These are phyloP conservation scores for Capsicum baccatum DNA, from an alignment of 257 asterid genomes.

Conservation along the genomic window DNA sequence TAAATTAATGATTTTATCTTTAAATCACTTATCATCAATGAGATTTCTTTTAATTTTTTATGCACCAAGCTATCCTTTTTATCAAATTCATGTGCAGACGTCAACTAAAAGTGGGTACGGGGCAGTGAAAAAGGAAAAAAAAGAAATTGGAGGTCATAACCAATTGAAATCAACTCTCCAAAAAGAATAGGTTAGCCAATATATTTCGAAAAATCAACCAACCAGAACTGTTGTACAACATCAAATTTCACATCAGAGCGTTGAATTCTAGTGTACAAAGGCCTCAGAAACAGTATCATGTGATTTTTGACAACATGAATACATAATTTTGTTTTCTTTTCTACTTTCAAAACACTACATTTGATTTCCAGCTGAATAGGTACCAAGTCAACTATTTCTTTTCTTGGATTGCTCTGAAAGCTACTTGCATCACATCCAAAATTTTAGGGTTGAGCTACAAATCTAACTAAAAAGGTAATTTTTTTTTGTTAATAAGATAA, in stretches of 20 bases:
- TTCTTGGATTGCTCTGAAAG: constrained; percentile 21
- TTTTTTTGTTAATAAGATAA: too few species aligned
- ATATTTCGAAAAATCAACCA: too few species aligned
- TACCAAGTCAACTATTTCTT: neutral
- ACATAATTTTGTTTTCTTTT: neutral
- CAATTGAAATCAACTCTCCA: too few species aligned
- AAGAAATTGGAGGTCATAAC: too few species aligned
- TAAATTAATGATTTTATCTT: too few species aligned
- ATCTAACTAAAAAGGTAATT: neutral
- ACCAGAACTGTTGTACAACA: neutral
- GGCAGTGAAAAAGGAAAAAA: too few species aligned
- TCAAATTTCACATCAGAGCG: neutral
- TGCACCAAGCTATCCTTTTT: too few species aligned
- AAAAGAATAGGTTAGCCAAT: too few species aligned
- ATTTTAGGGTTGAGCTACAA: neutral
- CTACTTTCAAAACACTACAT: neutral
- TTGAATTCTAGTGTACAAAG: neutral
- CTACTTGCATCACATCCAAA: constrained; percentile 15
- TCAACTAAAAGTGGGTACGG: too few species aligned
- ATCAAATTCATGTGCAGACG: too few species aligned
- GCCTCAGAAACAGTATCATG: neutral
- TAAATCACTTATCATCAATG: too few species aligned
- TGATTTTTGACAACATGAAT: neutral
- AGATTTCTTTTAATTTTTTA: too few species aligned
- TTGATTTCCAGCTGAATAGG: neutral